These are phyloP conservation scores for Xylariaceae sp. DNA, from an alignment of 2,329 filamentous ascomycete species.

Conservation along the genomic window DNA sequence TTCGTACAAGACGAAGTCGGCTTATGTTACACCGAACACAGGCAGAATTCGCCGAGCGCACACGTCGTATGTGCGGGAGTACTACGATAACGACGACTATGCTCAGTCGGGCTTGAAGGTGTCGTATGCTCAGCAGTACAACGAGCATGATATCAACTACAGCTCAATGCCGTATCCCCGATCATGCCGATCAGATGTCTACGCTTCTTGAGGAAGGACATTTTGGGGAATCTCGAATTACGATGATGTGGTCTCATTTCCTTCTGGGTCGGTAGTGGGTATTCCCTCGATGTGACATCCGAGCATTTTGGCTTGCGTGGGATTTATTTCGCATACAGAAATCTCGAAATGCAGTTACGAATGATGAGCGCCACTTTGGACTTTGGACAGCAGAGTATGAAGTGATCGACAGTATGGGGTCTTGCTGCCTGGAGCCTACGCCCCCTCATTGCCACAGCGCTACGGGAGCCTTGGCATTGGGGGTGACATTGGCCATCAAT, in stretches of 20 bases:
- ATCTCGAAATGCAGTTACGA: conserved; percentile 30
- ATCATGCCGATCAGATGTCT: conserved; percentile 13
- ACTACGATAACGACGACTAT: conserved; percentile 19
- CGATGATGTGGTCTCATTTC: conserved; percentile 14
- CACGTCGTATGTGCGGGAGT: conserved; percentile 17
- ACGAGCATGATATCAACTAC: conserved; percentile 13
- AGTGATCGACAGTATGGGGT: background rate
- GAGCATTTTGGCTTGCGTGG: no score
- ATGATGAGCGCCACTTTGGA: conserved; percentile 22
- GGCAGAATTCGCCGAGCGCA: conserved; percentile 19
- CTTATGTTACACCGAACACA: conserved; percentile 21
- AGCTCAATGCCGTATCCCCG: conserved; percentile 16
- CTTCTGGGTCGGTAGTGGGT: conserved; percentile 10
- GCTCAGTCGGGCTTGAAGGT: conserved; percentile 19
- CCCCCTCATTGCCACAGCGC: no score
- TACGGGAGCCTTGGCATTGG: no score
- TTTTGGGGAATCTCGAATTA: background rate
- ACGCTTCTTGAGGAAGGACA: conserved; percentile 4
- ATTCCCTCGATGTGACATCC: conserved; percentile 6
- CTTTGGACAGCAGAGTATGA: conserved; percentile 2
- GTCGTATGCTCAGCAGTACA: conserved; percentile 17
- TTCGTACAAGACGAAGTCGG: conserved; percentile 14
- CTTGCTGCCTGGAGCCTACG: no score
- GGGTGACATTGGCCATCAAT: background rate
- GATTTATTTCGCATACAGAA: conserved; percentile 14